Evolutionary conservation across 2,329 filamentous ascomycete genomes (phyloP).

Genomic region (Rhytidhysteron rufulum): DNA sequence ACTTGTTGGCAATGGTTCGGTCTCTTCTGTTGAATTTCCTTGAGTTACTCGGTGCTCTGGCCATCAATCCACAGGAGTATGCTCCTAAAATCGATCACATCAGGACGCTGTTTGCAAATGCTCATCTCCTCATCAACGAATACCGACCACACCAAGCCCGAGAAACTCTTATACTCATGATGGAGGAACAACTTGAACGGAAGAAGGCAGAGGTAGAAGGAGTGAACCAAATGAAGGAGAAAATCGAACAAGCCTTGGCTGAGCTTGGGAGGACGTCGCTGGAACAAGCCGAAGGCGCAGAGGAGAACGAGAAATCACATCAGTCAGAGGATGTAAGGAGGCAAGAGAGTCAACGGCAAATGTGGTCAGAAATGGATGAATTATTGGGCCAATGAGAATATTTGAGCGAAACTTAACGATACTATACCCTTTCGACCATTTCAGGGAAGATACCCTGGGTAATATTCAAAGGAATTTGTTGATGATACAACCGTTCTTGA

Average conservation of each 20-base stretch:
- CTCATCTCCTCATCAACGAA: conserved; percentile 89
- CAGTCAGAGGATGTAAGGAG: neutral
- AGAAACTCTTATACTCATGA: conserved; percentile 79
- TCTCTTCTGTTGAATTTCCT: conserved; percentile 85
- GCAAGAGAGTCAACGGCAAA: neutral
- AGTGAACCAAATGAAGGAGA: conserved; percentile 64
- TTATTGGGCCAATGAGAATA: neutral
- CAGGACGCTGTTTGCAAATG: conserved; percentile 79
- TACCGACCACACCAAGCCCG: conserved; percentile 91
- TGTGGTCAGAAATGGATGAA: conserved; percentile 3
- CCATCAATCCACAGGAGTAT: conserved; percentile 60
- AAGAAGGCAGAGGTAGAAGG: conserved; percentile 69
- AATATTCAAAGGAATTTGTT: too few species aligned
- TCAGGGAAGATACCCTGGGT: too few species aligned
- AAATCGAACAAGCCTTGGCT: conserved; percentile 69
- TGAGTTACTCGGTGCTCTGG: conserved; percentile 71
- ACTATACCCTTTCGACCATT: too few species aligned
- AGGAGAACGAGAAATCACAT: neutral
- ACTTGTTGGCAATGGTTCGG: conserved; percentile 76
- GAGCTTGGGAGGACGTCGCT: conserved; percentile 50
- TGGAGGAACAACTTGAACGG: conserved; percentile 77
- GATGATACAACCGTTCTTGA: neutral
- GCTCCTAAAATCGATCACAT: conserved; percentile 73
- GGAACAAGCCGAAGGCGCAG: neutral
- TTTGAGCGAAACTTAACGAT: neutral